A percentile compares a stretch with the other conserved stretches of the same genome.
Conservation (phyloP, 1,139 yeast species). For the Citeromyces hawaiiensis region DNA sequence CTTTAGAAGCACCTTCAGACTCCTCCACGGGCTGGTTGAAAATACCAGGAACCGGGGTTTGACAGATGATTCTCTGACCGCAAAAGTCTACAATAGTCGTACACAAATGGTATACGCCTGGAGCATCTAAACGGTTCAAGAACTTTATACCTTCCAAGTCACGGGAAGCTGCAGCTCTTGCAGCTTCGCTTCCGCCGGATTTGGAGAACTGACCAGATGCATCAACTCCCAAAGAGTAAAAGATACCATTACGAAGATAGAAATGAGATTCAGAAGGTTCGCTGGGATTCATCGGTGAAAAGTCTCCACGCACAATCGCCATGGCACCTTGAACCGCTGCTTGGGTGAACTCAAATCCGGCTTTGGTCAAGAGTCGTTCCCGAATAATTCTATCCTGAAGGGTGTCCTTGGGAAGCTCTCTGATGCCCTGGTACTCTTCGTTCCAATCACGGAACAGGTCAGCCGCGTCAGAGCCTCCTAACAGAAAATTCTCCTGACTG, state of each 20-base stretch:
- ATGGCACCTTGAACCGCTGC: constrained; percentile 75
- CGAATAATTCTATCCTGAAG: constrained; percentile 60
- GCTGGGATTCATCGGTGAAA: constrained; percentile 68
- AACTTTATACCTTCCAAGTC: constrained; percentile 65
- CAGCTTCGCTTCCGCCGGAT: constrained; percentile 78
- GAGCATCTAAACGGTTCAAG: constrained; percentile 53
- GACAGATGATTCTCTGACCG: constrained; percentile 82
- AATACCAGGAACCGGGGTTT: constrained; percentile 96
- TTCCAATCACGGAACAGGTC: constrained; percentile 69
- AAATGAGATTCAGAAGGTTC: constrained; percentile 53
- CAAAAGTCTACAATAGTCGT: constrained; percentile 81
- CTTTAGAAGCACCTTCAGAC: constrained; percentile 18
- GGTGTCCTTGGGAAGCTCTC: constrained; percentile 48
- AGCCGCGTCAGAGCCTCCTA: constrained; percentile 46
- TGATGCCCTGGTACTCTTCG: constrained; percentile 75
- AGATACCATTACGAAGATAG: constrained; percentile 70
- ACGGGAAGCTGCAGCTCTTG: constrained; percentile 67
- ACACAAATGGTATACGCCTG: constrained; percentile 56
- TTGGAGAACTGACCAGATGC: constrained; percentile 52
- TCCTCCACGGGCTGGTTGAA: constrained; percentile 33
- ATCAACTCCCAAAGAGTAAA: constrained; percentile 73
- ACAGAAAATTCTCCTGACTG: constrained; percentile 40
- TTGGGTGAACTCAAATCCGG: constrained; percentile 66
- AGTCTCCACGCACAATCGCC: constrained; percentile 59
- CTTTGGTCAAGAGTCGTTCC: constrained; percentile 62